Evolutionary conservation across 2,329 filamentous ascomycete species (phyloP), one percentile per base, ranked within the genome.

Genomic region (Fusarium subtropicale): DNA sequence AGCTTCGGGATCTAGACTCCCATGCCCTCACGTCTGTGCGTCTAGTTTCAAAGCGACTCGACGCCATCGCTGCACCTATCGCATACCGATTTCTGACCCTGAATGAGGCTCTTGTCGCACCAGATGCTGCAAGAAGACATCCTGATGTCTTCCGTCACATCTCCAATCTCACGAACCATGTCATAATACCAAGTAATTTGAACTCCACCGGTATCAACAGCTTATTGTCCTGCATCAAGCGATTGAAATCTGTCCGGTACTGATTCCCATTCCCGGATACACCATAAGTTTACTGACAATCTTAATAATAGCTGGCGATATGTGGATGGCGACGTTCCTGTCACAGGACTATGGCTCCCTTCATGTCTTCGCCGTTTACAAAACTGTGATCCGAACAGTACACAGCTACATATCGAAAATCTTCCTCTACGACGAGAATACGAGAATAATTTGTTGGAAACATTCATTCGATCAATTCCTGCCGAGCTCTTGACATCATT

Each of bases 61-160:
- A 83, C 56, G 75, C 76, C 18, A 79, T 85, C 41, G 77, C 79
- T 39, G 82, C 79, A 13, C 83, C 83, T 1, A 78, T 84, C 24
- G 71, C 76, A 39, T 85, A 84, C 69, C 77, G 77, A 33, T 75
- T 72, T 11, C 56, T 85, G 24, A 70, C 71, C 2, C 68, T 85
- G 22, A 84, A 80, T 52, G 73, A 78, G 42, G 60, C 66, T 38
- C 77, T 85, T 15, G 75, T 83, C 48, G 73, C 74, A 13, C 73
- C 74, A 9, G 72, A 77, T 51, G 77, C 79, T n/a, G 76, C 79
- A 41, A 66, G 59, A 16, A 66, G 66, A 12, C 79, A 79, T 52
- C 76, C 80, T 6, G 58, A 72, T 5, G 75, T 77, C 10, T 69
- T 81, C 24, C 66, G 74, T 30, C 75, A 82, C 56, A 76, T 85